phyloP scores from a whole-genome alignment of 768 basidiomycete genomes.

The Pisolithus albus region DNA sequence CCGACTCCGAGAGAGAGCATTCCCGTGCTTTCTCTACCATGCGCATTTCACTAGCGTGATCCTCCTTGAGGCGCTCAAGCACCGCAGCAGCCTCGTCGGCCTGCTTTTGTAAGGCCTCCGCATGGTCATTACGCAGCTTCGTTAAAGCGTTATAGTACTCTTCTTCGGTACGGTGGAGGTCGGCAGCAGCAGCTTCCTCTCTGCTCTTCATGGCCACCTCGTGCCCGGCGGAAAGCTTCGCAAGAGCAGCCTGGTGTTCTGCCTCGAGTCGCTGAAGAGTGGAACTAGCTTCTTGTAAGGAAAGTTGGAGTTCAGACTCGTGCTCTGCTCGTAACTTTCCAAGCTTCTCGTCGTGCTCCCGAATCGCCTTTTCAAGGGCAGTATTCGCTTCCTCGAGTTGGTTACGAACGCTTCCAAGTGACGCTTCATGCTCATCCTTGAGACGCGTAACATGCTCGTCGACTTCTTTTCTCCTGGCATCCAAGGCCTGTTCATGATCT shows the following conservation, averaged over 20 bases:
- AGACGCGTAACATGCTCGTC: slow-evolving; percentile 37
- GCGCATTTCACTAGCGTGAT: slow-evolving; percentile 67
- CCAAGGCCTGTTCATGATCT: slow-evolving; percentile 40
- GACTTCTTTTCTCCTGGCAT: slow-evolving; percentile 35
- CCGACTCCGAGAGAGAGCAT: slow-evolving; percentile 67
- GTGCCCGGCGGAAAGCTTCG: slow-evolving; percentile 47
- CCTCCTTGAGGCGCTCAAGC: slow-evolving; percentile 67
- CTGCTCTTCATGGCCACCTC: slow-evolving; percentile 50
- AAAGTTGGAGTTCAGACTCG: slow-evolving; percentile 44
- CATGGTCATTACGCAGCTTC: slow-evolving; percentile 68
- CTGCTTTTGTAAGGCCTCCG: slow-evolving; percentile 55
- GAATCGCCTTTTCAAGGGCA: slow-evolving; percentile 41
- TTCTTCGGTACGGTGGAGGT: slow-evolving; percentile 65
- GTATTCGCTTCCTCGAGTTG: slow-evolving; percentile 40
- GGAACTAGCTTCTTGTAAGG: slow-evolving; percentile 48
- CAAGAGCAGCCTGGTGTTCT: slow-evolving; percentile 49
- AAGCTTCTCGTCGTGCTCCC: slow-evolving; percentile 55
- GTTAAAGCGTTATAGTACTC: slow-evolving; percentile 78
- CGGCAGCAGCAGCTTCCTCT: slow-evolving; percentile 50
- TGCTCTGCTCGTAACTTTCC: slow-evolving; percentile 51
- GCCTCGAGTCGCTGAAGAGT: slow-evolving; percentile 40
- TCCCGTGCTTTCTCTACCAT: slow-evolving; percentile 71
- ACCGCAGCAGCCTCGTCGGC: slow-evolving; percentile 51
- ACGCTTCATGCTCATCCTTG: slow-evolving; percentile 43
- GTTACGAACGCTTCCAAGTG: slow-evolving; percentile 32